Percentiles rank a stretch among this genome's conserved stretches.
phyloP scores from a whole-genome alignment of 495 filamentous ascomycete genomes.

The Podospora comata region DNA sequence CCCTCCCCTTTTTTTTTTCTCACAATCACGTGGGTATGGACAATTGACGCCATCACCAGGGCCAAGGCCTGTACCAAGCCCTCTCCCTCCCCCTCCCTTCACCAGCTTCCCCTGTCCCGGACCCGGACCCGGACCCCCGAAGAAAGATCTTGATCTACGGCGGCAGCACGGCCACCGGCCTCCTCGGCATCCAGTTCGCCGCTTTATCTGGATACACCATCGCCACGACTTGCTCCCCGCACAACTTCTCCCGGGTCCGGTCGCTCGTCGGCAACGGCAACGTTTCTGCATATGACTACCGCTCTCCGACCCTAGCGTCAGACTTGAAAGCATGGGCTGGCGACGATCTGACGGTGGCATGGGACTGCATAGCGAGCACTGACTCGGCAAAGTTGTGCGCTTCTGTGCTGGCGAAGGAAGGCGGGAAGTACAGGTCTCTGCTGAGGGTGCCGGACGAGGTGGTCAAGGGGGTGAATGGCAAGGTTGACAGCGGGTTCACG shows the following conservation, averaged over 20 bases:
- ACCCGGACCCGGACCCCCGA: constrained; percentile 1
- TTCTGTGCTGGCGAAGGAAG: constrained; percentile 24
- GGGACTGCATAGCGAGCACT: constrained; percentile 35
- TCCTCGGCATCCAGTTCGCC: constrained; percentile 48
- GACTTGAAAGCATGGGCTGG: constrained; percentile 35
- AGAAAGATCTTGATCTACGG: constrained; percentile 48
- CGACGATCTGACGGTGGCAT: constrained; percentile 25
- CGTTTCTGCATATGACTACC: constrained; percentile 46
- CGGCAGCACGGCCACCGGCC: constrained; percentile 48
- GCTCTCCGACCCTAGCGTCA: constrained; percentile 32
- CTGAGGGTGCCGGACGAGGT: constrained; percentile 22
- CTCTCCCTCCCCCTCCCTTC: constrained; percentile 39
- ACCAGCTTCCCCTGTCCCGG: constrained; percentile 28
- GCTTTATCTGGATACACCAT: constrained; percentile 46
- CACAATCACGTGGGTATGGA: neutral
- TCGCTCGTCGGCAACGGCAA: constrained; percentile 39
- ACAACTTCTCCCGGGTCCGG: constrained; percentile 42
- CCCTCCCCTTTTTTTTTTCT: neutral
- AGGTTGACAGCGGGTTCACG: constrained; percentile 24
- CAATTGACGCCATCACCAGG: constrained; percentile 20
- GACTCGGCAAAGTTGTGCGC: constrained; percentile 27
- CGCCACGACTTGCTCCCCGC: constrained; percentile 42
- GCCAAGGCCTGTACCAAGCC: constrained; percentile 45
- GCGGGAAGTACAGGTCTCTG: constrained; percentile 26
- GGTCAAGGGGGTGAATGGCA: constrained; percentile 30